These are phyloP conservation scores for Pythium chondricola DNA, from an alignment of 352 stramenopile genomes.

Conservation along the genomic window DNA sequence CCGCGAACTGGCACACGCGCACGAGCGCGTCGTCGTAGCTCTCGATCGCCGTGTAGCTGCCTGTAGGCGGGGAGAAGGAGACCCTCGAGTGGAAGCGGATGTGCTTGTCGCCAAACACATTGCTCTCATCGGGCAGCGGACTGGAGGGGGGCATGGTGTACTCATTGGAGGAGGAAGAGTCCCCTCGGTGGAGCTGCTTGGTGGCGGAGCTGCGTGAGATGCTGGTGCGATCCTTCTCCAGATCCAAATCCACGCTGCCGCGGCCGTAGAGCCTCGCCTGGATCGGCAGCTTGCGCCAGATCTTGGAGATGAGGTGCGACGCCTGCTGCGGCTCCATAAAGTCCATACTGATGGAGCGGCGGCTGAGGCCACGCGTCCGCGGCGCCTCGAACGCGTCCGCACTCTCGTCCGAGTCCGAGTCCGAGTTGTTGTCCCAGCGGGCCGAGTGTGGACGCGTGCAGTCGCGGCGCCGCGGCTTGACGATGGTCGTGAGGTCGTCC, in stretches of 20 bases:
- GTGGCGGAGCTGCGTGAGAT: conserved; percentile 19
- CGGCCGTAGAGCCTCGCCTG: conserved; percentile 42
- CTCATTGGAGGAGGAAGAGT: conserved; percentile 8
- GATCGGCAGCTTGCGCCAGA: conserved; percentile 75
- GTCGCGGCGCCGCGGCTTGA: conserved; percentile 30
- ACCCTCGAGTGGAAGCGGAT: conserved; percentile 34
- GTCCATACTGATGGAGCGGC: conserved; percentile 69
- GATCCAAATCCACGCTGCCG: conserved; percentile 21
- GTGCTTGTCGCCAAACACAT: conserved; percentile 40
- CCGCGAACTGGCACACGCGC: conserved; percentile 57
- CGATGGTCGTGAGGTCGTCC: conserved; percentile 40
- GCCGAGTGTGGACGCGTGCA: not conserved
- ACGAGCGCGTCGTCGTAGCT: conserved; percentile 76
- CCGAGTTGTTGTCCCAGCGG: conserved; percentile 54
- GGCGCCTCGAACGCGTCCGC: conserved; percentile 40
- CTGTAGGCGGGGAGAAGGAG: conserved; percentile 26
- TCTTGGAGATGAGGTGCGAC: conserved; percentile 70
- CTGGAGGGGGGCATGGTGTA: conserved; percentile 24
- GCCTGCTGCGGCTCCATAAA: conserved; percentile 66
- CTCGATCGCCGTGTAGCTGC: conserved; percentile 45
- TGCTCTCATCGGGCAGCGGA: conserved; percentile 34
- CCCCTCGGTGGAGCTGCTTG: conserved; percentile 10
- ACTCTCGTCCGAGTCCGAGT: conserved; percentile 64
- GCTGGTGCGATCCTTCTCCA: conserved; percentile 24
- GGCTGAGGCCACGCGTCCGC: conserved; percentile 42